Evolutionary conservation across 2,329 filamentous ascomycete genomes (phyloP), one percentile per base, ranked within the genome.

Genomic region (Ceratocystis papillata): DNA sequence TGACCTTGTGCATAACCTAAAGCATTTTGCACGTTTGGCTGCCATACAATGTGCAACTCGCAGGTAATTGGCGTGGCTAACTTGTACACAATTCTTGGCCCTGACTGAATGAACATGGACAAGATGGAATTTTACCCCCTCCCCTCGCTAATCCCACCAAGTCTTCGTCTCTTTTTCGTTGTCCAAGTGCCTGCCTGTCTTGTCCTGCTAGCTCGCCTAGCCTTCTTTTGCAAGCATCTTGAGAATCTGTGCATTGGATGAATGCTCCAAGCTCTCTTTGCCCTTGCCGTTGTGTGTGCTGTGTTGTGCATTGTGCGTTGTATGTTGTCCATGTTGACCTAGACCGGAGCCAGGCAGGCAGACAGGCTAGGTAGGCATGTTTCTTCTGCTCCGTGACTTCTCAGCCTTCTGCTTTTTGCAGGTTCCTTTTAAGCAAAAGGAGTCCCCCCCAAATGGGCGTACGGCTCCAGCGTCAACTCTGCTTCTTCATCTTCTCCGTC

Each of bases 361-460:
- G 33, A 7, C 33, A 37, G 10, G 33, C 33, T 37, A 10, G 46
- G 46, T 30, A 59, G 53, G 53, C 53, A 59, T 59, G 28, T n/a
- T 50, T 53, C 48, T 53, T 10, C 37, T 53, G 8, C 25, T 53
- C 12, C 8, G 3, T 25, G 25, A 25, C 25, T 25, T 33, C 2
- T 59, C 53, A 59, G 53, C 53, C 53, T 33, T 59, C 53, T 59
- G 15, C 7, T 59, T 59, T 59, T 59, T 59, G 12, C n/a, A 4
- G 22, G 2, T 37, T 37, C 53, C 15, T 41, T 59, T 59, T 33
- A 59, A 59, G 28, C 28, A 59, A 59, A 59, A 59, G 28, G 53
- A 30, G 53, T 30, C 53, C 53, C 25, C 10, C 50, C 25, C 22
- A 41, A 12, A 41, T 41, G 8, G 10, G 3, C 37, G 10, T 3